Evolutionary conservation across 768 basidiomycete species (phyloP).

Genomic region (Termitomyces sp.): DNA sequence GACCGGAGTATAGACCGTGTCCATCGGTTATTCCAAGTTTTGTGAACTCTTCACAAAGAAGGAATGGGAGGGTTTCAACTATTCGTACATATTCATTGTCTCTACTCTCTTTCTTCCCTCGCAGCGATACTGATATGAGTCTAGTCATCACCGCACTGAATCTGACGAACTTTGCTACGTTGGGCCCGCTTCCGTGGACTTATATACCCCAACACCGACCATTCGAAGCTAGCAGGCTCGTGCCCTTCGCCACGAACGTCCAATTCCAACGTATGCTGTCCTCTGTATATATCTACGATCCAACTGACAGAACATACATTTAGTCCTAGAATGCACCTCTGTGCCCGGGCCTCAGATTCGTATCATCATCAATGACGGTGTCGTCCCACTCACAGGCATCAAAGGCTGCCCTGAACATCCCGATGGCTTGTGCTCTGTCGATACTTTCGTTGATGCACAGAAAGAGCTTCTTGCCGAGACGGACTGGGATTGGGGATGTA

Average conservation of each 20-base stretch:
- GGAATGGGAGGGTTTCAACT: too few relatives aligned
- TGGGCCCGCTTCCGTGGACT: too few relatives aligned
- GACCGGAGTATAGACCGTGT: conserved; percentile 55
- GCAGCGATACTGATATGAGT: too few relatives aligned
- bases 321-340: conserved; percentile 71
- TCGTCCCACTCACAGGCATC: conserved; percentile 74
- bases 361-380: conserved; percentile 88
- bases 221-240: conserved; percentile 72
- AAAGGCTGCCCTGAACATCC: too few relatives aligned
- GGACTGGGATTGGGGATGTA: too few relatives aligned
- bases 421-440: conserved; percentile 75
- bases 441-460: too few relatives aligned
- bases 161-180: too few relatives aligned
- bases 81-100: too few relatives aligned
- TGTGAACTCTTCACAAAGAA: conserved; percentile 86
- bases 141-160: too few relatives aligned
- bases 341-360: too few relatives aligned
- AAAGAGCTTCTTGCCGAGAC: too few relatives aligned
- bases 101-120: too few relatives aligned
- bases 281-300: not conserved
- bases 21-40: conserved; percentile 87
- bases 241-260: conserved; percentile 86
- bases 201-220: conserved; percentile 52
- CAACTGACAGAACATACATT: conserved; percentile 4
- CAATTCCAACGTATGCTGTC: conserved; percentile 52